Percentiles rank a stretch among this genome's conserved stretches.
phyloP scores from a whole-genome alignment of 495 filamentous ascomycete species.

The Xylaria castorea region DNA sequence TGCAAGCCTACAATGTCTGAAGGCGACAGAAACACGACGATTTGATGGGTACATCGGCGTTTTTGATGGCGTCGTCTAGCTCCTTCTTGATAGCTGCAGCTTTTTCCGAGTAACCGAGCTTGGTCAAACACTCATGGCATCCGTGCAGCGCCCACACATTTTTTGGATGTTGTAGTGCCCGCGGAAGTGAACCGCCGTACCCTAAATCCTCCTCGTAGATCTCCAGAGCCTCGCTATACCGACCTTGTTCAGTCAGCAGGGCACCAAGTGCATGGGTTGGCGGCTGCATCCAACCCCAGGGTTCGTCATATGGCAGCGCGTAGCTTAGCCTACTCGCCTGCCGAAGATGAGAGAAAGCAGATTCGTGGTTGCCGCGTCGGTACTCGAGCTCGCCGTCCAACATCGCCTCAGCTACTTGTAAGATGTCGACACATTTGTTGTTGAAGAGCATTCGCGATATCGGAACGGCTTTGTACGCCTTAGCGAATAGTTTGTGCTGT shows the following conservation, averaged over 20 bases:
- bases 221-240: conserved; percentile 58
- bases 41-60: conserved; percentile 65
- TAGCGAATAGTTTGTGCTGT: conserved; percentile 53
- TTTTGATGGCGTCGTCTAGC: conserved; percentile 56
- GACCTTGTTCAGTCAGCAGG: conserved; percentile 66
- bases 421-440: conserved; percentile 66
- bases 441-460: conserved; percentile 66
- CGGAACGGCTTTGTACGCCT: conserved; percentile 55
- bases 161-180: conserved; percentile 65
- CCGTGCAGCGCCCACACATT: conserved; percentile 76
- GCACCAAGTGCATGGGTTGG: conserved; percentile 70
- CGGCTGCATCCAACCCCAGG: conserved; percentile 76
- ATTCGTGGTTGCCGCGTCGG: conserved; percentile 60
- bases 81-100: conserved; percentile 56
- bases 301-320: conserved; percentile 67
- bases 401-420: conserved; percentile 66
- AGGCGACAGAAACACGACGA: conserved; percentile 68
- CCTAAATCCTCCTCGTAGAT: conserved; percentile 70
- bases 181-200: conserved; percentile 58
- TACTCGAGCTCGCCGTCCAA: conserved; percentile 74
- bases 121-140: conserved; percentile 66
- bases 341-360: conserved; percentile 62
- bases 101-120: conserved; percentile 56
- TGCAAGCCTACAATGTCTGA: background rate
- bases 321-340: conserved; percentile 62